A percentile compares a stretch with the other conserved stretches of the same genome.
Conservation (phyloP, 1,139 yeast genomes). For the Sugiyamaella pinicola region DNA sequence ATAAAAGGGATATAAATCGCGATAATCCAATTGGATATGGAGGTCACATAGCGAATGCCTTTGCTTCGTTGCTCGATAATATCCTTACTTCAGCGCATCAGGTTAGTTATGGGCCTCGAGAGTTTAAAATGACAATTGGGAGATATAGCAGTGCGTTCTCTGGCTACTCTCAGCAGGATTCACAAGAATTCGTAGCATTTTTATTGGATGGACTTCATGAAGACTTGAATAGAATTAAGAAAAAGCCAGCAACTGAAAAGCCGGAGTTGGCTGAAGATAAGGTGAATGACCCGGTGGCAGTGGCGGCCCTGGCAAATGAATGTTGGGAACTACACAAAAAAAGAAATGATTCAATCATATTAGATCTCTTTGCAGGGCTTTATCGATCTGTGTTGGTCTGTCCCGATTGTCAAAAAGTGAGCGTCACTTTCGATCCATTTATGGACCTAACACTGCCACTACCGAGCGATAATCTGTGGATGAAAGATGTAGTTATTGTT, state of each 20-base stretch:
- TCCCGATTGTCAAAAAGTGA: slow-evolving; percentile 78
- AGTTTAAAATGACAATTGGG: slow-evolving; percentile 79
- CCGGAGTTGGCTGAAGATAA: slow-evolving; percentile 74
- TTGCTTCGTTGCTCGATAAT: slow-evolving; percentile 64
- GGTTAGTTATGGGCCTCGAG: slow-evolving; percentile 61
- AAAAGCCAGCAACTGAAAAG: slow-evolving; percentile 86
- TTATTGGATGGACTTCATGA: slow-evolving; percentile 90
- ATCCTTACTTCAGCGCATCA: slow-evolving; percentile 5
- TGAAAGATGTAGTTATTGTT: slow-evolving; percentile 62
- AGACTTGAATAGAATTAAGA: slow-evolving; percentile 77
- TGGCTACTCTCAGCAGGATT: slow-evolving; percentile 91
- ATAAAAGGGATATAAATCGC: slow-evolving; percentile 65
- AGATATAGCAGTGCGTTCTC: slow-evolving; percentile 78
- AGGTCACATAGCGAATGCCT: slow-evolving; percentile 78
- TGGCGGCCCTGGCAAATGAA: slow-evolving; percentile 62
- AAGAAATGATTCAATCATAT: slow-evolving; percentile 82
- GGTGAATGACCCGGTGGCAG: slow-evolving; percentile 55
- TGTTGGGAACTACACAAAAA: slow-evolving; percentile 82
- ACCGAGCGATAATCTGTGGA: slow-evolving; percentile 79
- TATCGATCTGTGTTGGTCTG: slow-evolving; percentile 89
- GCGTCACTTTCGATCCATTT: slow-evolving; percentile 92
- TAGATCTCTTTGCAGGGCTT: slow-evolving; percentile 85
- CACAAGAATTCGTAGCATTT: slow-evolving; percentile 92
- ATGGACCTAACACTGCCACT: slow-evolving; percentile 88
- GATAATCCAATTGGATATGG: slow-evolving; percentile 82